Base-by-base conservation (phyloP, 1,139 yeast genomes). In the Geotrichum siamense region DNA sequence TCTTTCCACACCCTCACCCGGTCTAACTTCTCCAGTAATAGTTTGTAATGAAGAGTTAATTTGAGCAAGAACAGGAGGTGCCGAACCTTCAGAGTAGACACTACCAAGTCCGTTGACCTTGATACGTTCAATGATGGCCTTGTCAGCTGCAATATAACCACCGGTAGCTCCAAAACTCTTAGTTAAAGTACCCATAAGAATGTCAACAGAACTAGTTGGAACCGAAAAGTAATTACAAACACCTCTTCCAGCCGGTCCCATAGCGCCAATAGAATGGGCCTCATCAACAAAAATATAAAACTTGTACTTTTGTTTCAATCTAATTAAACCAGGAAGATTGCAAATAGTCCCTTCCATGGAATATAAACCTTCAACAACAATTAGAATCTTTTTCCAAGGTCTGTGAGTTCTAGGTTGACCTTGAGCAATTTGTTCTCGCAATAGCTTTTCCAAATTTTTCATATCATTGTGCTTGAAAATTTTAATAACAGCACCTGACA, bases 151-250 rank as follows among this genome's bases (percentile, higher is more conserved):
- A 53, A 91, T 71, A 62, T 91, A 91, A 39, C 98, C 99, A 59
- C 99, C 99, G 38, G 97, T 87, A 23, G 98, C 97, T 59, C 99
- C 98, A 64, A 91, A 91, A 4, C 96, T 86, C 67, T 91, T 91
- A 44, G 98, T 93, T 48, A 93, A 75, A 6, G 99, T 91, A 41
- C 99, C 99, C 99, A 91, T 91, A 55, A 91, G 69, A 50, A 93
- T 69, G 65, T 91, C 99, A 43, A 91, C 72, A 41, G 77, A 75
- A 17, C 69, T 63, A 31, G 97, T 91, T 53, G 79, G 76, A 45
- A 91, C 76, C 39, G 81, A 81, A 61, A 83, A 91, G 65, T 85
- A 85, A 62, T 93, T 97, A 67, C 97, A 89, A 30, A 91, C 82
- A 59, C 99, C 99, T 59, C 85, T 78, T 41, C 98, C 98, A 41